These are phyloP conservation scores for Macrophomina tecta DNA, from an alignment of 2,329 filamentous ascomycete genomes.

Conservation along the genomic window DNA sequence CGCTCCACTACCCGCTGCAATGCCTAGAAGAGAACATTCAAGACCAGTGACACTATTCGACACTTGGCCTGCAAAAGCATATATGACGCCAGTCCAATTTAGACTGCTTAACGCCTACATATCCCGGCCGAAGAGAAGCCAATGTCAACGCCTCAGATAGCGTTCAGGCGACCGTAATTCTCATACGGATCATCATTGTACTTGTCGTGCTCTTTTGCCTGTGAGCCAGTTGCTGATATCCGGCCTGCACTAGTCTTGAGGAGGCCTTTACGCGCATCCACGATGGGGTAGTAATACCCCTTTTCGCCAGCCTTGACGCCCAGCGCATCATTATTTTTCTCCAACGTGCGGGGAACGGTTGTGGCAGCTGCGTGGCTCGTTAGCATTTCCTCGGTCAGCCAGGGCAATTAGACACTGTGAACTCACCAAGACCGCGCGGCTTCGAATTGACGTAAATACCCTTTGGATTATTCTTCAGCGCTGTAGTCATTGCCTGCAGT, in stretches of 20 bases:
- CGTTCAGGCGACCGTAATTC: constrained; percentile 19
- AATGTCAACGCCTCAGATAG: background rate
- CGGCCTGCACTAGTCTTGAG: constrained; percentile 42
- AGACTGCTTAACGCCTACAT: too few relatives aligned
- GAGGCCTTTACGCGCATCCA: constrained; percentile 42
- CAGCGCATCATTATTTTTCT: constrained; percentile 19
- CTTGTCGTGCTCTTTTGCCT: constrained; percentile 39
- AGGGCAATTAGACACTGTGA: too few relatives aligned
- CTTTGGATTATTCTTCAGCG: background rate
- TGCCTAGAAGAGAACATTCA: too few relatives aligned
- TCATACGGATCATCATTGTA: constrained; percentile 31
- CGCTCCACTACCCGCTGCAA: too few relatives aligned
- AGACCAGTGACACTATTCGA: too few relatives aligned
- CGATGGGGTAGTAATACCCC: constrained; percentile 39
- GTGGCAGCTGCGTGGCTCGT: constrained; percentile 30
- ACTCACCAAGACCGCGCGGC: constrained; percentile 26
- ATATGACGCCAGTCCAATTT: too few relatives aligned
- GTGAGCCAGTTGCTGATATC: constrained; percentile 33
- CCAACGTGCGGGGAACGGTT: constrained; percentile 32
- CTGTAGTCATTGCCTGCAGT: constrained; percentile 35
- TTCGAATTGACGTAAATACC: constrained; percentile 28
- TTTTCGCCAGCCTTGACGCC: constrained; percentile 29
- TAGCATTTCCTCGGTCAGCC: background rate
- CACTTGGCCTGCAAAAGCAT: too few relatives aligned
- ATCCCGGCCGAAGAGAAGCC: too few relatives aligned